phyloP scores from a whole-genome alignment of 257 asterid species.

The Ilex asprella region DNA sequence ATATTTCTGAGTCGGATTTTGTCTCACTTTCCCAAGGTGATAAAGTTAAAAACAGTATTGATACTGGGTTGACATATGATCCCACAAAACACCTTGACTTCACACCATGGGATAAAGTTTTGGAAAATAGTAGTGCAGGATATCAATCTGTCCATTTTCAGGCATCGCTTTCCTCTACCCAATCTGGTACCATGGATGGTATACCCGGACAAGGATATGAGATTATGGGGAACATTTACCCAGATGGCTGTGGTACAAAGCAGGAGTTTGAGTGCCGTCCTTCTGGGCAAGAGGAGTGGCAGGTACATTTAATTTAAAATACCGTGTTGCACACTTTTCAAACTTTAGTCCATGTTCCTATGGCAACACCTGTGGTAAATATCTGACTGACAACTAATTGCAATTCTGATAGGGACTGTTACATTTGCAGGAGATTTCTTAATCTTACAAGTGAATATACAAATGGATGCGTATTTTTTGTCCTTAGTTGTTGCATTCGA shows the following conservation, averaged over 20 bases:
- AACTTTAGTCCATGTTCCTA: too few relatives aligned
- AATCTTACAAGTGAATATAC: too few relatives aligned
- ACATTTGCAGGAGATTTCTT: too few relatives aligned
- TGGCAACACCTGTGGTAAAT: too few relatives aligned
- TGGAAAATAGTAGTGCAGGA: slow-evolving; percentile 36
- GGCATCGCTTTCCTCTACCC: slow-evolving; percentile 43
- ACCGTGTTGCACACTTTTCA: not conserved
- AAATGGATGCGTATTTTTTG: too few relatives aligned
- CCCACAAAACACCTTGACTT: slow-evolving; percentile 35
- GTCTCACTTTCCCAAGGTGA: slow-evolving; percentile 31
- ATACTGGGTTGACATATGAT: slow-evolving; percentile 34
- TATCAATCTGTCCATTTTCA: slow-evolving; percentile 39
- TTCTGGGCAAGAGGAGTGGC: slow-evolving; percentile 56
- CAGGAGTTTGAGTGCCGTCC: slow-evolving; percentile 34
- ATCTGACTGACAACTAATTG: too few relatives aligned
- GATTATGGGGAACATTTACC: slow-evolving; percentile 35
- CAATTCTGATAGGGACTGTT: too few relatives aligned
- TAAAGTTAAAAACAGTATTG: slow-evolving; percentile 17
- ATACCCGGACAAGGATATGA: slow-evolving; percentile 47
- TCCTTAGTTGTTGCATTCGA: too few relatives aligned
- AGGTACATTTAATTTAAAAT: slow-evolving; percentile 35
- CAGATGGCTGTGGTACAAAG: slow-evolving; percentile 26
- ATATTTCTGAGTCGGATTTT: slow-evolving; percentile 33
- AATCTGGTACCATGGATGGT: slow-evolving; percentile 29
- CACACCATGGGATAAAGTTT: slow-evolving; percentile 49